A percentile compares a stretch with the other conserved stretches of the same genome.
phyloP scores from a whole-genome alignment of 2,329 filamentous ascomycete genomes.

The Rhexocercosporidium sp. region DNA sequence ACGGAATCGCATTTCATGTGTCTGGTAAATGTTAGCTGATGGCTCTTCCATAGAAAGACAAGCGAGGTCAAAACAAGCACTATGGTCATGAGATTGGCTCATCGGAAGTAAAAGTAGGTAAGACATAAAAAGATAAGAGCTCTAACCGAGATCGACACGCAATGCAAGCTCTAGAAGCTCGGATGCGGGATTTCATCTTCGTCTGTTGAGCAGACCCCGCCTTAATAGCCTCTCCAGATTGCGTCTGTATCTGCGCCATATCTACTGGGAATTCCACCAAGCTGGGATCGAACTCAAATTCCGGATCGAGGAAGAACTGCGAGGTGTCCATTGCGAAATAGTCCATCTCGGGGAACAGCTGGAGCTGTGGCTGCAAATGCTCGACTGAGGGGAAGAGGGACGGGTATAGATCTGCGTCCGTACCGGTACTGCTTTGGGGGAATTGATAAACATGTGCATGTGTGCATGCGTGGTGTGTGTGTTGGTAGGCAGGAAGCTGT shows the following conservation, averaged over 20 bases:
- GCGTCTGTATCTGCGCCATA: slow-evolving; percentile 3
- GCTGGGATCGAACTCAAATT: slow-evolving; percentile 1
- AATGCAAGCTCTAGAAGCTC: slow-evolving; percentile 53
- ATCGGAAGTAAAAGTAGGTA: neutral
- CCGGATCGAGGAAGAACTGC: slow-evolving; percentile 11
- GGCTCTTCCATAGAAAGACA: neutral
- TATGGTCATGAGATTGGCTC: neutral
- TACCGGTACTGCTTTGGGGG: neutral
- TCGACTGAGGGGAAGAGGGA: neutral
- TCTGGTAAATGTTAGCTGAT: slow-evolving; percentile 30
- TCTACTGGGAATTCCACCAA: neutral
- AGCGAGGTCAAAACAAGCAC: neutral
- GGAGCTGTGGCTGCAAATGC: neutral
- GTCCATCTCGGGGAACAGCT: slow-evolving; percentile 1
- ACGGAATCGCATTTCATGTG: slow-evolving; percentile 60
- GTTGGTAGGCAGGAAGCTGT: neutral
- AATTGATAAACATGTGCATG: slow-evolving; percentile 2
- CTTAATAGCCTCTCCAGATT: neutral
- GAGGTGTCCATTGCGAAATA: slow-evolving; percentile 7
- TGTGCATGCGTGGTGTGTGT: no score
- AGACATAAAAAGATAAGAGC: neutral
- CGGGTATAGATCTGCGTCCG: slow-evolving; percentile 1
- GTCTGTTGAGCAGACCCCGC: neutral
- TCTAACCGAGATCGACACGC: slow-evolving; percentile 49
- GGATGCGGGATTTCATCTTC: slow-evolving; percentile 25